These are phyloP conservation scores for Gnetum montanum DNA, from an alignment of 75 land plant species.

Conservation along the genomic window DNA sequence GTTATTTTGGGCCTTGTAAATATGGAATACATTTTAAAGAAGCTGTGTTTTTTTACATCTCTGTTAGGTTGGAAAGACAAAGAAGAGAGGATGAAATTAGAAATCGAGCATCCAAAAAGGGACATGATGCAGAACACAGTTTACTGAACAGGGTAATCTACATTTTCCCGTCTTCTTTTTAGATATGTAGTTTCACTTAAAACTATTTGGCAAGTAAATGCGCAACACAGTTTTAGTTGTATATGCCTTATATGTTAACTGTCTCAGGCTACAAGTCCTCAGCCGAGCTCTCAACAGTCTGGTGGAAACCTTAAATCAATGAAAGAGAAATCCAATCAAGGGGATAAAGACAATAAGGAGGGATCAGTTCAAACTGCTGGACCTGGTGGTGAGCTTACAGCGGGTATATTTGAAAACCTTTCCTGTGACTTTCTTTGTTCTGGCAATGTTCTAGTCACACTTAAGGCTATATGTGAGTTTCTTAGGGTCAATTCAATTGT, in stretches of 20 bases:
- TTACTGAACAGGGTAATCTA: constrained; percentile 57
- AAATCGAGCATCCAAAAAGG: constrained; percentile 61
- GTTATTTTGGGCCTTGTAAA: too few species aligned
- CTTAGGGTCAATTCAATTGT: too few species aligned
- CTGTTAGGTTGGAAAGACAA: constrained; percentile 80
- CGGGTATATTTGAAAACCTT: too few species aligned
- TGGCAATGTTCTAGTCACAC: too few species aligned
- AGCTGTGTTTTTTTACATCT: too few species aligned
- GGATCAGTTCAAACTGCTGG: constrained; percentile 70
- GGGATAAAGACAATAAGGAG: constrained; percentile 73
- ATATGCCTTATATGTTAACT: too few species aligned
- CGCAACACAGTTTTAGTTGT: not conserved
- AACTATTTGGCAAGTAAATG: not conserved
- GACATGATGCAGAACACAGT: constrained; percentile 72
- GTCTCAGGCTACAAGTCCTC: constrained; percentile 82
- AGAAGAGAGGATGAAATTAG: constrained; percentile 86
- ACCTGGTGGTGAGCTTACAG: constrained; percentile 71
- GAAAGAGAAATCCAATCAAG: constrained; percentile 54
- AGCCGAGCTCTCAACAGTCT: constrained; percentile 51
- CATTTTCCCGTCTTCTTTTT: not conserved
- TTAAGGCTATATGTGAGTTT: too few species aligned
- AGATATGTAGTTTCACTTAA: constrained; percentile 1
- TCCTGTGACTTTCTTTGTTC: too few species aligned
- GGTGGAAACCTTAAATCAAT: constrained; percentile 71
- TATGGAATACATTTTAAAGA: too few species aligned